Evolutionary conservation across 148 eudicot species (phyloP).

Genomic region (Bassia scoparia): DNA sequence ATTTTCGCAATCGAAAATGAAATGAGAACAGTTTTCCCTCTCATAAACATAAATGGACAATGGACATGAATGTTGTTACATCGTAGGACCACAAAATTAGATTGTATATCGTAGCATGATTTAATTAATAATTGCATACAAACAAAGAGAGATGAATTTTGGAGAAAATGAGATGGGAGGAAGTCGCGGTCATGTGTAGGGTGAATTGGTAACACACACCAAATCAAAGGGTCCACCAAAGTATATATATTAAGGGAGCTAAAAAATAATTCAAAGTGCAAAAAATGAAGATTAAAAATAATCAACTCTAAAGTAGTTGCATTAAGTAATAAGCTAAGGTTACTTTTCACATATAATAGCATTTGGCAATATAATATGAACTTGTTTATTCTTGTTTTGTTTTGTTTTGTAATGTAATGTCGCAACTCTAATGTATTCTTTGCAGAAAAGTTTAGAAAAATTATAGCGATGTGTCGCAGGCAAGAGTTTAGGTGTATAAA

Average conservation of each 20-base stretch:
- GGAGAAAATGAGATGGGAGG: not conserved
- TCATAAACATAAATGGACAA: not conserved
- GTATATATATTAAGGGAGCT: not conserved
- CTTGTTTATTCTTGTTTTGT: not conserved
- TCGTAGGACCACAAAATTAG: constrained; percentile 9
- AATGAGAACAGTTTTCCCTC: not conserved
- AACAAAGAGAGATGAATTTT: not conserved
- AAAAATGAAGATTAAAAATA: not conserved
- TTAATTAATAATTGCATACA: constrained; percentile 13
- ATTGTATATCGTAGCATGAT: not conserved
- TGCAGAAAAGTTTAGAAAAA: constrained; percentile 6
- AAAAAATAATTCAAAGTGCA: not conserved
- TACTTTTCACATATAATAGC: not conserved
- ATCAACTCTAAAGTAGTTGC: not conserved
- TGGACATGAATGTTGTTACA: not conserved
- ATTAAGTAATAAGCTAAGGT: not conserved
- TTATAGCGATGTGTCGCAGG: constrained; percentile 5
- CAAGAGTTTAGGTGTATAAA: not conserved
- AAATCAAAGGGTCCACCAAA: constrained; percentile 22
- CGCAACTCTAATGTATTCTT: constrained; percentile 10
- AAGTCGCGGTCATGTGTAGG: constrained; percentile 15
- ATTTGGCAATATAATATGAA: not conserved
- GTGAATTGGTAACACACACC: constrained; percentile 13
- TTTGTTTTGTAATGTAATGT: constrained; percentile 9
- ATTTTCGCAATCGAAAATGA: not conserved